Conservation (phyloP, 2,329 filamentous ascomycete species). For the Hypoxylon sp. region DNA sequence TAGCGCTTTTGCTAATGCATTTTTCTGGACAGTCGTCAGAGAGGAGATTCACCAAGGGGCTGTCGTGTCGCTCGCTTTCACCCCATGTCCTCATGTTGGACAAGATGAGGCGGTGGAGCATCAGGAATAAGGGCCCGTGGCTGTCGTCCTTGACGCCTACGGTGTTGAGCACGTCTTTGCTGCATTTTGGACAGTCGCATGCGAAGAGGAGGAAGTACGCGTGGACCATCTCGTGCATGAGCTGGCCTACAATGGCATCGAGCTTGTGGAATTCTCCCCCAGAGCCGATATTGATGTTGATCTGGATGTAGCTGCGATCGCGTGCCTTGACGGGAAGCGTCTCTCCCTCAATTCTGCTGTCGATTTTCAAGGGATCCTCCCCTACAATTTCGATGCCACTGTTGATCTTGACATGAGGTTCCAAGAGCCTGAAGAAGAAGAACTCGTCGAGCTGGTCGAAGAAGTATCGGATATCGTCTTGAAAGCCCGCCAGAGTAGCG, state of each 20-base stretch:
- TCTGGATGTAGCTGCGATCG: slow-evolving; percentile 4
- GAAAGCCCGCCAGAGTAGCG: neutral
- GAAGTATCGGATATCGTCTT: slow-evolving; percentile 16
- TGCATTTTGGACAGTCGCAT: slow-evolving; percentile 39
- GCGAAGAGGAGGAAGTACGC: slow-evolving; percentile 38
- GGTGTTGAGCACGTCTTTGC: slow-evolving; percentile 31
- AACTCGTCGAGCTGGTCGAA: slow-evolving; percentile 39
- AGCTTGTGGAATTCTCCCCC: slow-evolving; percentile 14
- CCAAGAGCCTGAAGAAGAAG: slow-evolving; percentile 45
- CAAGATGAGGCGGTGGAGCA: slow-evolving; percentile 46
- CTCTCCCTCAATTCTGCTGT: slow-evolving; percentile 11
- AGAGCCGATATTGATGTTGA: slow-evolving; percentile 29
- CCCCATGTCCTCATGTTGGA: slow-evolving; percentile 44
- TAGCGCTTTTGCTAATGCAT: slow-evolving; percentile 26
- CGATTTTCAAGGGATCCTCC: neutral
- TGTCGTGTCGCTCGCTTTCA: neutral
- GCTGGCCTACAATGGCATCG: slow-evolving; percentile 22
- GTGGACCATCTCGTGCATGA: slow-evolving; percentile 47
- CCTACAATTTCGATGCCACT: slow-evolving; percentile 28
- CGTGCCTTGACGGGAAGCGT: neutral
- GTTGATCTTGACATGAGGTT: slow-evolving; percentile 9
- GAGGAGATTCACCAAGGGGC: slow-evolving; percentile 21
- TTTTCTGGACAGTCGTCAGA: slow-evolving; percentile 41
- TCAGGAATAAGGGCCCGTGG: slow-evolving; percentile 46
- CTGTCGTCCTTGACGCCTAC: slow-evolving; percentile 32